Percentiles rank a stretch among this genome's conserved stretches.
These are phyloP conservation scores for Candida sanyaensis DNA, from an alignment of 1,139 yeast genomes.

Conservation along the genomic window DNA sequence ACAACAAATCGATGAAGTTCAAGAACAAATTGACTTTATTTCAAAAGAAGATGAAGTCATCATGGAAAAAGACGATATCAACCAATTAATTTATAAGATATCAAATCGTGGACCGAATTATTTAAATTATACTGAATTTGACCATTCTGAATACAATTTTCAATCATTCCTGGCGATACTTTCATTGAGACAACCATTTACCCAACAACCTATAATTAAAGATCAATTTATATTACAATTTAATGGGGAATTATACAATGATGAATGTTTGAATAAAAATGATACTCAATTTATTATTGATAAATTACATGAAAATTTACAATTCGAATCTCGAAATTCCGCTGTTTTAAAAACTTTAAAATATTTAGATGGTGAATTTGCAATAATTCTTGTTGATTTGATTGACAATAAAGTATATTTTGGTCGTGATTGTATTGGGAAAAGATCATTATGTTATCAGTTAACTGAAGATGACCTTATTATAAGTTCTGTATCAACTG, in stretches of 20 bases:
- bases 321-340: slow-evolving; percentile 18
- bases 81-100: slow-evolving; percentile 39
- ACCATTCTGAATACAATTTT: slow-evolving; percentile 16
- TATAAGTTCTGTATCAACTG: slow-evolving; percentile 47
- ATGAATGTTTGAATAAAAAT: slow-evolving; percentile 41
- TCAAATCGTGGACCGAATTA: slow-evolving; percentile 60
- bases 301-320: slow-evolving; percentile 18
- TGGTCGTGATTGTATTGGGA: slow-evolving; percentile 84
- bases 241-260: slow-evolving; percentile 85
- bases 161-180: slow-evolving; percentile 68
- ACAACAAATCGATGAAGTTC: slow-evolving; percentile 16
- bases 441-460: slow-evolving; percentile 66
- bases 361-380: slow-evolving; percentile 78
- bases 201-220: slow-evolving; percentile 59
- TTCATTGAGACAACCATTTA: slow-evolving; percentile 76
- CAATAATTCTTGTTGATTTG: slow-evolving; percentile 55
- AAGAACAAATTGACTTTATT: slow-evolving; percentile 17
- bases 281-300: slow-evolving; percentile 35
- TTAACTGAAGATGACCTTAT: slow-evolving; percentile 32
- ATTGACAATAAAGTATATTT: slow-evolving; percentile 52
- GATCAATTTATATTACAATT: slow-evolving; percentile 55
- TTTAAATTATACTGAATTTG: slow-evolving; percentile 19
- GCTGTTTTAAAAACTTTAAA: slow-evolving; percentile 35
- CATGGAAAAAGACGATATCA: slow-evolving; percentile 3
- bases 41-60: slow-evolving; percentile 15